Evolutionary conservation across 139 green algal species (phyloP), one percentile per base, ranked within the genome.

Genomic region (Dunaliella primolecta): DNA sequence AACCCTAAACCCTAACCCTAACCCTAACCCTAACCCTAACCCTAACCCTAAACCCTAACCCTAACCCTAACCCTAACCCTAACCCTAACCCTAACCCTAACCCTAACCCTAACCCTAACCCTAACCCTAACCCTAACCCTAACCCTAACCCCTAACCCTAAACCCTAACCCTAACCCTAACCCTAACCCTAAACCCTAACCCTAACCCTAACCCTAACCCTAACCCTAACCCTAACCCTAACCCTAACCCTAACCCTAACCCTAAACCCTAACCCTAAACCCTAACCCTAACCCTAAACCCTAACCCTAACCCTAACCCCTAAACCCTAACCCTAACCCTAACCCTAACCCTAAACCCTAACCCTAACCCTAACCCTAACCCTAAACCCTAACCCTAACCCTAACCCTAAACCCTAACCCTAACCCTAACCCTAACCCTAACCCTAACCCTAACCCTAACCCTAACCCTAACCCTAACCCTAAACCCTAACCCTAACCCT

Each of bases 51-150:
- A 72, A 72, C 56, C 56, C 56, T 72, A 72, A 72, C 56, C 56
- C 56, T 72, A 72, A 72, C 56, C 56, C 56, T 72, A 72, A 72
- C 56, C 56, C 56, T 72, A 72, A 72, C n/a, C n/a, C n/a, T n/a
- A 20, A 20, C 56, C 23, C 20, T n/a, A 20, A 20, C 56, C 23
- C 20, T n/a, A 20, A 20, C 56, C 23, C 20, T n/a, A n/a, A 72
- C 56, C 56, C 56, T 72, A 72, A 72, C 56, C 56, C 56, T 72
- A 72, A 72, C 56, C 56, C 56, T 72, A 72, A 72, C 56, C 56
- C 56, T 72, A 72, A 72, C 56, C 56, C 56, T 72, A 72, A 72
- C 56, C 56, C n/a, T n/a, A n/a, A n/a, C n/a, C n/a, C n/a, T n/a
- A n/a, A n/a, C n/a, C n/a, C n/a, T n/a, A n/a, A n/a, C n/a, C n/a